Conservation (phyloP, 306 rosid species). For the Psophocarpus tetragonolobus region DNA sequence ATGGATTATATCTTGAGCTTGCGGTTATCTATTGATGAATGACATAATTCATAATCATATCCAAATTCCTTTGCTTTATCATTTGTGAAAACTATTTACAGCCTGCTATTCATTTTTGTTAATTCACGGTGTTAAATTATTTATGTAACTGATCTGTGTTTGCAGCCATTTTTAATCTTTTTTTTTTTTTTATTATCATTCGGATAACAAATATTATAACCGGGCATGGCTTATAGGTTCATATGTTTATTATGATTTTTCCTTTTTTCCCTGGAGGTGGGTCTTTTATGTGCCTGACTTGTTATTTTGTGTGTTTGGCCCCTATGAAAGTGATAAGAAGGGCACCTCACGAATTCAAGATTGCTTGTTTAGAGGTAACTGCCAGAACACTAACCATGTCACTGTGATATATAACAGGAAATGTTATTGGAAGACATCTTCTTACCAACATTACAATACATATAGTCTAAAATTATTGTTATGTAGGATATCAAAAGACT, state of each 20-base stretch:
- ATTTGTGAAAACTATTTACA: not conserved
- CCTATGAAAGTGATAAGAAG: slow-evolving; percentile 81
- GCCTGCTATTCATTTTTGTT: slow-evolving; percentile 11
- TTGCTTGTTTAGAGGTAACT: slow-evolving; percentile 94
- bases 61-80: not conserved
- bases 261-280: slow-evolving; percentile 1
- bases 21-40: not conserved
- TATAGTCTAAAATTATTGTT: slow-evolving; percentile 13
- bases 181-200: not conserved
- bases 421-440: slow-evolving; percentile 6
- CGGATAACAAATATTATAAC: not conserved
- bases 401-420: not conserved
- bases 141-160: not conserved
- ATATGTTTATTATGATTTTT: not conserved
- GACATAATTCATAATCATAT: not conserved
- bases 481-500: slow-evolving; percentile 84
- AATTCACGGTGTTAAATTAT: not conserved
- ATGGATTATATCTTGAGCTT: slow-evolving; percentile 2
- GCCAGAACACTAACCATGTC: not conserved
- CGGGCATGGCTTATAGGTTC: not conserved
- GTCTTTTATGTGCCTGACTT: slow-evolving; percentile 27
- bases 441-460: not conserved
- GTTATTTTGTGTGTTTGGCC: slow-evolving; percentile 31
- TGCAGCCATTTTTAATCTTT: not conserved
- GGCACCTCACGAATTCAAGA: slow-evolving; percentile 99